A percentile compares a stretch with the other conserved stretches of the same genome.
Conservation (phyloP, 805 yeast genomes). For the Metschnikowia dekortorum region DNA sequence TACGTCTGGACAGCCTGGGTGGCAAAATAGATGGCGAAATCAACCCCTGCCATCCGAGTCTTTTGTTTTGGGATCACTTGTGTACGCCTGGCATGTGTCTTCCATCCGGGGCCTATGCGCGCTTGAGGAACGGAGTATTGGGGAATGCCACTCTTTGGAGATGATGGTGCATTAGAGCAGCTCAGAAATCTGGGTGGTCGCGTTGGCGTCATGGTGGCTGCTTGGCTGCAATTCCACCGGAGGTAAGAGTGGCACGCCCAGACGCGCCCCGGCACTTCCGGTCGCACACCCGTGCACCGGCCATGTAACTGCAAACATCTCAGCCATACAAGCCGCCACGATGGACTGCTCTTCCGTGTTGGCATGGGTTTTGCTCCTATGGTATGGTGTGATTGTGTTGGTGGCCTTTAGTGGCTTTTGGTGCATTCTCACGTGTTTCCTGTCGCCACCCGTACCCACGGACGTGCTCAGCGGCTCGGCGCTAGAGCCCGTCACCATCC, state of each 20-base stretch:
- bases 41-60: too few relatives aligned
- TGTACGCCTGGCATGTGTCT: too few relatives aligned
- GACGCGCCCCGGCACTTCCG: not conserved
- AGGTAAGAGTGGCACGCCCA: not conserved
- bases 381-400: conserved; percentile 37
- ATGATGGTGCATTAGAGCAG: too few relatives aligned
- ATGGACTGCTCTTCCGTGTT: conserved; percentile 5
- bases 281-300: conserved; percentile 2
- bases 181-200: too few relatives aligned
- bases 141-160: too few relatives aligned
- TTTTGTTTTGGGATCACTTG: too few relatives aligned
- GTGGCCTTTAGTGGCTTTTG: conserved; percentile 39
- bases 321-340: not conserved
- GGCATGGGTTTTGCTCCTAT: conserved; percentile 23
- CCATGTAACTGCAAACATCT: not conserved
- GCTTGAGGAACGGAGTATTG: too few relatives aligned
- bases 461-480: not conserved
- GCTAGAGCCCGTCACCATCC: conserved; percentile 56
- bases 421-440: conserved; percentile 33
- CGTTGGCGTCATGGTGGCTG: not conserved
- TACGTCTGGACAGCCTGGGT: not conserved
- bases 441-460: conserved; percentile 17
- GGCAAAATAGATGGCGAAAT: not conserved
- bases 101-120: too few relatives aligned
- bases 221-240: not conserved